Base-by-base conservation (phyloP, 352 stramenopile species). In the Thalassiosira ordinaria region DNA sequence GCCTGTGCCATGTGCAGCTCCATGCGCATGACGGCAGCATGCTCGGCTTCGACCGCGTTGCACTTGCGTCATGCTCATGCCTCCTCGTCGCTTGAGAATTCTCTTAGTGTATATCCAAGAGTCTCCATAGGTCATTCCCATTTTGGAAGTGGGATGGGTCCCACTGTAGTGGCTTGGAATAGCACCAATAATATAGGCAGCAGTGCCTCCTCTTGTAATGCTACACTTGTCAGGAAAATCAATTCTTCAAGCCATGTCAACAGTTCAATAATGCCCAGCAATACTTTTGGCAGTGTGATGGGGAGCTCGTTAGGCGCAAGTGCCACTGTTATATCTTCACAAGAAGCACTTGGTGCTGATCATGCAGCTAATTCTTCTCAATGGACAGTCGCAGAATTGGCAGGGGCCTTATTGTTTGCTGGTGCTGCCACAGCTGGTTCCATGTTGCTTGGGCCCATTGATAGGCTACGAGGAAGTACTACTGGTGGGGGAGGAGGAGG, bases 131-230 rank as follows among this genome's bases (percentile, higher is more conserved):
- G n/a, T n/a, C 57, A 55, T n/a, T 47, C 67, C 33, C 49, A 49
- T 77, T 77, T 77, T 77, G 68, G 68, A 77, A 77, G 51, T 77
- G 68, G 56, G 56, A 46, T 63, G 26, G 68, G 68, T 70, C 41
- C 41, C 46, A n/a, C 56, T 52, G 68, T 35, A 60, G 24, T 63
- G 33, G 8, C 31, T 20, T 68, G 26, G 41, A 59, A 52, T 35
- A 6, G 20, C 14, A 13, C 24, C 18, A 33, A n/a, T 47, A 16
- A 18, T 11, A 16, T 22, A 14, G 6, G 3, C 22, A 52, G 41
- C n/a, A n/a, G n/a, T n/a, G n/a, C n/a, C 35, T 16, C 55, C 20
- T 49, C 13, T 14, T 72, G 63, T 37, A 72, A 62, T 61, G 13
- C 27, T 51, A 55, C 59, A 24, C 29, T 55, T 39, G 9, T 41